Evolutionary conservation across 257 asterid species (phyloP).

Genomic region (Haberlea rhodopensis): DNA sequence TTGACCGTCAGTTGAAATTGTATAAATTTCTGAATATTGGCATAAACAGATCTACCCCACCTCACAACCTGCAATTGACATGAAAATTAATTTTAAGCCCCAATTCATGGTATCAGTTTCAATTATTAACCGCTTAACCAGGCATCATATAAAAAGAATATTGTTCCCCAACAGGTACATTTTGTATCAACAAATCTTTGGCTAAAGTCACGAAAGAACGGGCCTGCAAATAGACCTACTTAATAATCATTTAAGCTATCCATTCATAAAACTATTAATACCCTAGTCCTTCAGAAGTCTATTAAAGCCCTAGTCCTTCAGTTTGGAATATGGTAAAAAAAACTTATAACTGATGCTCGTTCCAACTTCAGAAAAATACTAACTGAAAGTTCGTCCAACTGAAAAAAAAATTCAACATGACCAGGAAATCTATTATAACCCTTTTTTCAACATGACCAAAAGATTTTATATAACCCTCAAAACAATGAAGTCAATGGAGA

Average conservation of each 20-base stretch:
- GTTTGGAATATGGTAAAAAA: background rate
- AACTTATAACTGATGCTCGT: no score
- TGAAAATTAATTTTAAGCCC: background rate
- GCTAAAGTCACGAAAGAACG: background rate
- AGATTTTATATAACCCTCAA: background rate
- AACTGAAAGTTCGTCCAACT: background rate
- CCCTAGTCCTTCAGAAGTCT: background rate
- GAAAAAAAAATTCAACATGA: background rate
- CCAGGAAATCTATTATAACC: background rate
- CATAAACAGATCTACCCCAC: conserved; percentile 46
- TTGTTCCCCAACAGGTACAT: background rate
- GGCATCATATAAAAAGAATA: no score
- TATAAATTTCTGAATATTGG: conserved; percentile 41
- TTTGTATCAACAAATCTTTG: background rate
- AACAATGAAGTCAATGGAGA: background rate
- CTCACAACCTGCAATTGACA: conserved; percentile 38
- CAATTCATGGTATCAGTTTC: no score
- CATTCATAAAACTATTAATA: background rate
- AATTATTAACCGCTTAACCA: no score
- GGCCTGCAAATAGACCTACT: background rate
- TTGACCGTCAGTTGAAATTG: conserved; percentile 47
- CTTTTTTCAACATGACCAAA: background rate
- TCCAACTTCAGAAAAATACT: background rate
- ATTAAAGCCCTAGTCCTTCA: background rate
- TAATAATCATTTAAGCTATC: background rate